Evolutionary conservation across 768 basidiomycete genomes (phyloP).

Genomic region (Clitopilus hobsonii): DNA sequence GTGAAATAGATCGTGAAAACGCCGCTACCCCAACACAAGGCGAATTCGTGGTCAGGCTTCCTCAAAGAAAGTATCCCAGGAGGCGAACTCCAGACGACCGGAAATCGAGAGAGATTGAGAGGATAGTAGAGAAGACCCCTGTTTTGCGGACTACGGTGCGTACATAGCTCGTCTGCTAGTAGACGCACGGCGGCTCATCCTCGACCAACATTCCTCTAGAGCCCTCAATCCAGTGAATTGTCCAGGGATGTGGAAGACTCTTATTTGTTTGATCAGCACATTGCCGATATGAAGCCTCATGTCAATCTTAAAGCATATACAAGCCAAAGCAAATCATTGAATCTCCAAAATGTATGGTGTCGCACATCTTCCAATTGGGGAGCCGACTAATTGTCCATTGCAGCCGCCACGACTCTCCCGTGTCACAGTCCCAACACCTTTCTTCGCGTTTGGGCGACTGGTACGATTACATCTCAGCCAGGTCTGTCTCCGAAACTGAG

Average conservation of each 20-base stretch:
- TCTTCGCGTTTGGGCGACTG: background rate
- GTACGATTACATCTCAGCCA: background rate
- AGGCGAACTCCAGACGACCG: background rate
- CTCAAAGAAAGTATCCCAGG: background rate
- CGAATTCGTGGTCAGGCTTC: background rate
- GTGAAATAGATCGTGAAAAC: background rate
- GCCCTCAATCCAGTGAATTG: background rate
- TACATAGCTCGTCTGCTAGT: background rate
- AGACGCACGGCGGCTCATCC: background rate
- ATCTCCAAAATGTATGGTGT: background rate
- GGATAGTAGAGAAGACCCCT: background rate
- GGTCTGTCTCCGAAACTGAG: background rate
- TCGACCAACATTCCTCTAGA: background rate
- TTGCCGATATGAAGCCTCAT: background rate
- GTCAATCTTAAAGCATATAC: no score
- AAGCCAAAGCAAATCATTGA: background rate
- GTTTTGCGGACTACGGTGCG: background rate
- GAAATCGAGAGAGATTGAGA: background rate
- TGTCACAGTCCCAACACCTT: no score
- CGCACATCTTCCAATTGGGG: background rate
- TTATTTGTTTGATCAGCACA: background rate
- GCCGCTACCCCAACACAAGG: background rate
- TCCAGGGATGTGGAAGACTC: no score
- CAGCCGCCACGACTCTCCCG: no score
- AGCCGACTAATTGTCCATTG: no score